These are phyloP conservation scores for Fusarium agapanthi DNA, from an alignment of 2,329 filamentous ascomycete genomes.

Conservation along the genomic window DNA sequence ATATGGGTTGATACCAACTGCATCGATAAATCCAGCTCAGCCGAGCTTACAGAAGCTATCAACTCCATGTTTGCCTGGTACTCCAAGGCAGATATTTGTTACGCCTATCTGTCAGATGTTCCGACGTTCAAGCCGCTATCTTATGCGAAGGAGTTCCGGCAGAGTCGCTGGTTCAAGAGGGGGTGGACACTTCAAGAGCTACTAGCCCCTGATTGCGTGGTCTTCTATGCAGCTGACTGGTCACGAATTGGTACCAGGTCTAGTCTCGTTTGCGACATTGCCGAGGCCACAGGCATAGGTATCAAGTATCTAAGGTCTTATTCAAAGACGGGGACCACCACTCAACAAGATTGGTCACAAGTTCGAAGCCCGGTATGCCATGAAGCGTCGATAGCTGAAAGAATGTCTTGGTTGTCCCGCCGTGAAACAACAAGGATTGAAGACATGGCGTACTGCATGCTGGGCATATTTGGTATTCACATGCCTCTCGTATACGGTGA, in stretches of 20 bases:
- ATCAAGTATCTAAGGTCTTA: not conserved
- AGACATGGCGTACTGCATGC: not conserved
- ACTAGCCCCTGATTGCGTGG: not conserved
- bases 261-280: not conserved
- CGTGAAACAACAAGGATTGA: not conserved
- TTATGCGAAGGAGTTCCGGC: not conserved
- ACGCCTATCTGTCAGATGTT: not conserved
- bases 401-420: not conserved
- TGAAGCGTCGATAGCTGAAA: not conserved
- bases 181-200: not conserved
- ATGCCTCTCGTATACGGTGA: not conserved
- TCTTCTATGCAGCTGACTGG: not conserved
- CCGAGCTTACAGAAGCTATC: not conserved
- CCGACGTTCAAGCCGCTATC: not conserved
- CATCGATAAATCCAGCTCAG: not conserved
- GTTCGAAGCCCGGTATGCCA: not conserved
- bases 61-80: not conserved
- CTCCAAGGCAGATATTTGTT: not conserved
- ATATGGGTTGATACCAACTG: not conserved
- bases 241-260: not conserved
- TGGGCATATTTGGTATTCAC: not conserved
- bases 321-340: not conserved
- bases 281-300: not conserved
- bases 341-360: not conserved
- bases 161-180: not conserved